Base-by-base conservation (phyloP, 306 rosid species). In the Chamaecrista fasciculata region DNA sequence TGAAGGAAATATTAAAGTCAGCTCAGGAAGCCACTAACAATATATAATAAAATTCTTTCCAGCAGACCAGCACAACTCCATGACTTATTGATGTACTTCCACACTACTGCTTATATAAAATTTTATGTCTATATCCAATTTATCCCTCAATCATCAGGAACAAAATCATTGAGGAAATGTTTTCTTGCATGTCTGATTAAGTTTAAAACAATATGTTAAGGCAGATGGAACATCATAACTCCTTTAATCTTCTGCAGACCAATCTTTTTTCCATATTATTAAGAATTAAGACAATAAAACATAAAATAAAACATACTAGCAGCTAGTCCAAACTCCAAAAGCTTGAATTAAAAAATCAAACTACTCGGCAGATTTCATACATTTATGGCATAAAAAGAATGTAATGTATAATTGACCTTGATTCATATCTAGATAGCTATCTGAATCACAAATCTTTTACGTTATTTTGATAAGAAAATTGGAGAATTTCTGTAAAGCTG, bases 1-100 rank as follows among this genome's bases (percentile, higher is more conserved):
- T 10, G 63, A 76, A 81, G 57, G 60, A 65, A 70, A 62, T 33
- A 19, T n/a, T 8, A 4, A 50, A 52, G 53, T 78, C 74, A 75
- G 73, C 66, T 49, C 29, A 69, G 19, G 70, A 75, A 20, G 51
- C 51, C 76, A 29, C 52, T 21, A 66, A 52, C 26, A 50, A 42
- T 49, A 48, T 74, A 66, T 9, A 31, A 1, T 37, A 6, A 53
- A 49, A 72, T 72, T 40, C 14, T 78, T 49, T 43, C 15, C 58
- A 47, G 36, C 62, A 34, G n/a, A n/a, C n/a, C n/a, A n/a, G n/a
- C 51, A 57, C 59, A 2, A 34, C 40, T 58, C 50, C 43, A 11
- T 8, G 31, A 21, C n/a, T 25, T 37, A 37, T 33, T 71, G 36
- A 10, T 26, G 77, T 39, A 66, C 62, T 19, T 34, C 16, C 36